Percentiles rank a stretch among this genome's conserved stretches.
Evolutionary conservation across 805 yeast species (phyloP).

Genomic region (Ogataea ramenticola): DNA sequence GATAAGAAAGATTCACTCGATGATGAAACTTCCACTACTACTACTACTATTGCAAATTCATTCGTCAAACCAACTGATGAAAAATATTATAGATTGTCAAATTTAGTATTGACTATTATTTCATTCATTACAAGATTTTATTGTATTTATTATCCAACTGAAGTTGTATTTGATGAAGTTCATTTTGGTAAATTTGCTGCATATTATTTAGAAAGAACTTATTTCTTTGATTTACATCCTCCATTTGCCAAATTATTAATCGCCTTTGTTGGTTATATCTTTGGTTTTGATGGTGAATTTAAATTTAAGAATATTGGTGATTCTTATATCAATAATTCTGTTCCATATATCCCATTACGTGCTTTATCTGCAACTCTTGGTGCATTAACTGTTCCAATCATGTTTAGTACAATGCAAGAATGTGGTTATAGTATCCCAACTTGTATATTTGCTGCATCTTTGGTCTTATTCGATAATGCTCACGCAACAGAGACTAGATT

Average conservation of each 20-base stretch:
- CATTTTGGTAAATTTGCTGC: constrained; percentile 85
- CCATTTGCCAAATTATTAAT: constrained; percentile 93
- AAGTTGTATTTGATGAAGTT: constrained; percentile 82
- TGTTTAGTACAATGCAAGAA: constrained; percentile 82
- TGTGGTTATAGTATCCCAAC: constrained; percentile 74
- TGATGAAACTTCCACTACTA: too few species aligned
- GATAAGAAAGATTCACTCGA: neutral
- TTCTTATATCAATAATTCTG: constrained; percentile 66
- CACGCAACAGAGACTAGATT: constrained; percentile 87
- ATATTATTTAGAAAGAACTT: constrained; percentile 80
- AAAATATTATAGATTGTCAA: constrained; percentile 26
- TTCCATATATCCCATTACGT: constrained; percentile 82
- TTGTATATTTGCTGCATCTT: constrained; percentile 63
- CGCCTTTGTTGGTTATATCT: constrained; percentile 82
- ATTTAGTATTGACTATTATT: constrained; percentile 30
- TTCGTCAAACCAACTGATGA: constrained; percentile 17
- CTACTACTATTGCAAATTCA: constrained; percentile 11
- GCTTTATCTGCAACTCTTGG: constrained; percentile 76
- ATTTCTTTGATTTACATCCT: constrained; percentile 95
- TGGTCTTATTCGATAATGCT: constrained; percentile 84
- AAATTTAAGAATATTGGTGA: constrained; percentile 89
- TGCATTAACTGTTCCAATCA: constrained; percentile 70
- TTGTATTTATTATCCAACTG: constrained; percentile 54
- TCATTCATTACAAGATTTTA: constrained; percentile 53
- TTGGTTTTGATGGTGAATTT: constrained; percentile 88